Evolutionary conservation across 2,329 filamentous ascomycete species (phyloP).

Genomic region (Herpotrichia juniperi): DNA sequence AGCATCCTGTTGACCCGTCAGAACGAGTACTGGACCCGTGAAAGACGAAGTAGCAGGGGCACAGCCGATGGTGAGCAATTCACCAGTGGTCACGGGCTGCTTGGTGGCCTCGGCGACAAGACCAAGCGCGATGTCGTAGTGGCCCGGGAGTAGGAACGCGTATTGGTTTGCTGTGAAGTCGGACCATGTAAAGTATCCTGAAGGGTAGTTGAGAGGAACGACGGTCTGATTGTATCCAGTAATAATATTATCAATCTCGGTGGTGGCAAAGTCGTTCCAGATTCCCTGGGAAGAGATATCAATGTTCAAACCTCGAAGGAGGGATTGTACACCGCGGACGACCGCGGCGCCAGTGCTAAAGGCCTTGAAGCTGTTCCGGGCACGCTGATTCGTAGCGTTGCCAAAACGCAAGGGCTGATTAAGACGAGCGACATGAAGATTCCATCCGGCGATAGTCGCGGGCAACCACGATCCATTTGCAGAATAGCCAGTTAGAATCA

Average conservation of each 20-base stretch:
- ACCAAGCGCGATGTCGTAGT: slow-evolving; percentile 63
- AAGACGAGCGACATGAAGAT: slow-evolving; percentile 54
- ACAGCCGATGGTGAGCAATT: slow-evolving; percentile 62
- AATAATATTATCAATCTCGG: slow-evolving; percentile 38
- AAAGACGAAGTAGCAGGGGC: slow-evolving; percentile 48
- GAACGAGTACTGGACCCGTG: slow-evolving; percentile 62
- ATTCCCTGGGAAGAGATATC: slow-evolving; percentile 23
- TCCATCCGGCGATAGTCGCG: slow-evolving; percentile 53
- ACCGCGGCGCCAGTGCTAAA: slow-evolving; percentile 20
- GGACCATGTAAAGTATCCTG: slow-evolving; percentile 61
- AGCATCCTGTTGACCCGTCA: slow-evolving; percentile 60
- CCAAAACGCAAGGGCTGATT: slow-evolving; percentile 51
- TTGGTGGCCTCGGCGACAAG: slow-evolving; percentile 53
- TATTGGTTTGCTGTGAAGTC: slow-evolving; percentile 58
- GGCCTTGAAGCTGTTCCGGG: slow-evolving; percentile 12
- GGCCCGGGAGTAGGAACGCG: slow-evolving; percentile 55
- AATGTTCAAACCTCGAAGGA: slow-evolving; percentile 22
- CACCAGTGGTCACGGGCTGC: slow-evolving; percentile 64
- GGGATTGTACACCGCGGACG: slow-evolving; percentile 20
- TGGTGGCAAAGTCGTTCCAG: slow-evolving; percentile 34
- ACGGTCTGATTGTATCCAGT: slow-evolving; percentile 36
- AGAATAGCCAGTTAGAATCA: slow-evolving; percentile 67
- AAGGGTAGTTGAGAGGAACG: slow-evolving; percentile 35
- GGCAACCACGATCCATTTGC: slow-evolving; percentile 53
- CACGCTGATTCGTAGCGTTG: slow-evolving; percentile 24